phyloP scores from a whole-genome alignment of 2,329 filamentous ascomycete genomes.

The Sporothrix variecibatus region DNA sequence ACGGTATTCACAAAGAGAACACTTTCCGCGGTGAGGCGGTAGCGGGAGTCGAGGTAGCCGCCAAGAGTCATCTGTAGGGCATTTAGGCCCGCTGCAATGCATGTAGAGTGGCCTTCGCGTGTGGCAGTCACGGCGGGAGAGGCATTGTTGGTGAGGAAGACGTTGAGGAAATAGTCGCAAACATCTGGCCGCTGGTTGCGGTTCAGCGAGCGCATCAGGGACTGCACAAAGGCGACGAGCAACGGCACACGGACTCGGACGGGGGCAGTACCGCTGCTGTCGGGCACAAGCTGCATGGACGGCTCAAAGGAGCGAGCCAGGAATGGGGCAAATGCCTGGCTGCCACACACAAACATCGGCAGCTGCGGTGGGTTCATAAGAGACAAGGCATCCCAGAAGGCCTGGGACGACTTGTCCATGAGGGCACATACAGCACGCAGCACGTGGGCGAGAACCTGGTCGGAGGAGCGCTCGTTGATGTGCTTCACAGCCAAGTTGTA shows the following conservation, averaged over 20 bases:
- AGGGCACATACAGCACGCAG: constrained; percentile 70
- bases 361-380: constrained; percentile 77
- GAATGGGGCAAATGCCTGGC: constrained; percentile 63
- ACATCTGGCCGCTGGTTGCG: constrained; percentile 70
- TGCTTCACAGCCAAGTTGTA: constrained; percentile 64
- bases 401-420: constrained; percentile 71
- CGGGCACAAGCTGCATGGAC: constrained; percentile 44
- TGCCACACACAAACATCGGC: constrained; percentile 80
- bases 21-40: constrained; percentile 40
- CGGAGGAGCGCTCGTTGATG: constrained; percentile 48
- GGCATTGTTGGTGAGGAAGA: constrained; percentile 57
- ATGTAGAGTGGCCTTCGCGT: constrained; percentile 59
- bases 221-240: constrained; percentile 75
- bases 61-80: constrained; percentile 59
- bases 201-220: constrained; percentile 76
- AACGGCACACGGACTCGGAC: constrained; percentile 40
- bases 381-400: constrained; percentile 87
- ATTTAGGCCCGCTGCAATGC: constrained; percentile 65
- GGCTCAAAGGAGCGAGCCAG: constrained; percentile 62
- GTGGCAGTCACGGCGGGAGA: constrained; percentile 54
- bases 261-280: background rate
- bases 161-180: constrained; percentile 74
- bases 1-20: constrained; percentile 64
- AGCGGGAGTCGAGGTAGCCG: constrained; percentile 53
- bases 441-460: constrained; percentile 65